Conservation (phyloP, 805 yeast species). For the Candida methanosorbosa region DNA sequence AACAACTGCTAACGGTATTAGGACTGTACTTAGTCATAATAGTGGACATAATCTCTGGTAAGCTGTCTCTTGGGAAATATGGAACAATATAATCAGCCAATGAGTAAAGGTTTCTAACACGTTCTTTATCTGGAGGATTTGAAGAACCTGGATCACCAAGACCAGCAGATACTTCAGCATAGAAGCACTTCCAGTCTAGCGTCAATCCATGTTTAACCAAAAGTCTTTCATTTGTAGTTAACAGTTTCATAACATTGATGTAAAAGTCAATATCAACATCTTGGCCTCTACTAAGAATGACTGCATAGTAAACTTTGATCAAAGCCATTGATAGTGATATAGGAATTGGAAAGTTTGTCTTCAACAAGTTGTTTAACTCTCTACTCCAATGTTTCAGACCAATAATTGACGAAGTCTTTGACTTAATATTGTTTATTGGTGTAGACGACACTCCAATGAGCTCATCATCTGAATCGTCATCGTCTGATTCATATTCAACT, state of each 20-base stretch:
- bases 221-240: slow-evolving; percentile 41
- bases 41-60: slow-evolving; percentile 42
- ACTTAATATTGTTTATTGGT: slow-evolving; percentile 51
- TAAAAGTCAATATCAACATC: slow-evolving; percentile 50
- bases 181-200: slow-evolving; percentile 45
- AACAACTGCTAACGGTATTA: slow-evolving; percentile 40
- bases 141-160: slow-evolving; percentile 40
- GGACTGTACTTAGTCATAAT: slow-evolving; percentile 45
- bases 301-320: slow-evolving; percentile 60
- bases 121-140: slow-evolving; percentile 35
- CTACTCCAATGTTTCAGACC: slow-evolving; percentile 80
- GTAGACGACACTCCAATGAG: slow-evolving; percentile 30
- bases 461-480: slow-evolving; percentile 33
- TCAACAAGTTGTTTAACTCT: slow-evolving; percentile 70
- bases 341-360: slow-evolving; percentile 77
- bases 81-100: slow-evolving; percentile 45
- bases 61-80: slow-evolving; percentile 41
- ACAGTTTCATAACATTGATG: slow-evolving; percentile 47
- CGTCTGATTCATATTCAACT: slow-evolving; percentile 27
- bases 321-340: slow-evolving; percentile 49
- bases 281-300: slow-evolving; percentile 70
- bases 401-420: slow-evolving; percentile 64
- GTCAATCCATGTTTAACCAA: slow-evolving; percentile 31
- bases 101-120: slow-evolving; percentile 38
- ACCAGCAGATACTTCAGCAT: slow-evolving; percentile 25